phyloP scores from a whole-genome alignment of 495 filamentous ascomycete genomes.

The Amphirosellinia nigrospora region DNA sequence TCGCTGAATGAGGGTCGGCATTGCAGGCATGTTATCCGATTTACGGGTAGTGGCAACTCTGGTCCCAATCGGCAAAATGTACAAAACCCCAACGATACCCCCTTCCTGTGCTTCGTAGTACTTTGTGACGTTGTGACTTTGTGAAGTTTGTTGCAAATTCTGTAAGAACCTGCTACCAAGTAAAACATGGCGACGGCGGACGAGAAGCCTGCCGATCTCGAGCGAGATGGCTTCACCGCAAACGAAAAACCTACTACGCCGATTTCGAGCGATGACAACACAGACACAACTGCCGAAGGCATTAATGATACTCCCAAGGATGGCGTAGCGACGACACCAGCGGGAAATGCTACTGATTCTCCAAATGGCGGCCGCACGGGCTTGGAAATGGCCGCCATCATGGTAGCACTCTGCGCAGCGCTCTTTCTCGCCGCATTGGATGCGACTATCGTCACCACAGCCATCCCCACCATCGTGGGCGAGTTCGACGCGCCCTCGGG shows the following conservation, averaged over 20 bases:
- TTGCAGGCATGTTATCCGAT: not conserved
- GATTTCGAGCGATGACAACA: conserved; percentile 11
- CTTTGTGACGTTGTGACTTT: not conserved
- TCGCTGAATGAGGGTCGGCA: not conserved
- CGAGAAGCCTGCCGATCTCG: conserved; percentile 16
- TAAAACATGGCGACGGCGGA: conserved; percentile 16
- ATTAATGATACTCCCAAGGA: not conserved
- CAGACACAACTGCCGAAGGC: not conserved
- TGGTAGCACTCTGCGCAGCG: conserved; percentile 53
- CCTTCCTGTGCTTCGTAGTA: not conserved
- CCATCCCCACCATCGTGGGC: conserved; percentile 62
- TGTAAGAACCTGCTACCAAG: not conserved
- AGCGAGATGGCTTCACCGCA: conserved; percentile 14
- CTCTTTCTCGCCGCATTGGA: conserved; percentile 64
- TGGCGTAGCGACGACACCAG: not conserved
- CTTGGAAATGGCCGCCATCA: conserved; percentile 35
- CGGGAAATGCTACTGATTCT: not conserved
- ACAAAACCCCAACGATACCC: conserved; percentile 8
- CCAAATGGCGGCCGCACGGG: conserved; percentile 17
- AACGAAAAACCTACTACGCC: conserved; percentile 6
- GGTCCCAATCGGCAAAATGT: not conserved
- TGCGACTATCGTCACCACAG: conserved; percentile 54
- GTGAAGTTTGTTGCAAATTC: not conserved
- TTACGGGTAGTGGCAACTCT: conserved; percentile 2
- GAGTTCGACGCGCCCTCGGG: conserved; percentile 68